Evolutionary conservation across 169 alveolate species (phyloP).

Genomic region (Plasmodium sp.): DNA sequence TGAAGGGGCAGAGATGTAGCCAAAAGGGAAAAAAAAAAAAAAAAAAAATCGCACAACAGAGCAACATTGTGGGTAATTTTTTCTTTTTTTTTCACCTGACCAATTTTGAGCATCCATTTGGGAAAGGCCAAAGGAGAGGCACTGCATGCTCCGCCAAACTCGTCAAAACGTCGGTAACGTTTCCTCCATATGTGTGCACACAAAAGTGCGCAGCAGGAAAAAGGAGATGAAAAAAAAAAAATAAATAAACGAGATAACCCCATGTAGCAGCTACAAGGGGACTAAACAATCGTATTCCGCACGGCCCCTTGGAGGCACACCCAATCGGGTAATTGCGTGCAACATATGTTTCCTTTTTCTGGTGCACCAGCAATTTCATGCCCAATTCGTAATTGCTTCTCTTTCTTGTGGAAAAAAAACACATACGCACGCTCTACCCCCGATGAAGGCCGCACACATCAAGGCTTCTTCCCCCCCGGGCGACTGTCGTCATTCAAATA

Average conservation of each 20-base stretch:
- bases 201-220: not conserved
- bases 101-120: not conserved
- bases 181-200: not conserved
- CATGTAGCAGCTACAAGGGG: not conserved
- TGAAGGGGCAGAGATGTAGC: not conserved
- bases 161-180: not conserved
- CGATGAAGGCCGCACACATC: not conserved
- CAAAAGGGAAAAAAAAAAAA: not conserved
- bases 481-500: conserved; percentile 36
- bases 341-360: not conserved
- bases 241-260: not conserved
- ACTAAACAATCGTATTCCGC: not conserved
- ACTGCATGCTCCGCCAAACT: not conserved
- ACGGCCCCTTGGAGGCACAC: not conserved
- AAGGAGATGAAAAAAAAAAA: not conserved
- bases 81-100: not conserved
- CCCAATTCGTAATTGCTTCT: not conserved
- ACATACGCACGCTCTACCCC: not conserved
- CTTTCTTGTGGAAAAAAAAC: not conserved
- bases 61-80: not conserved
- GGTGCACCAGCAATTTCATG: not conserved
- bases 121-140: not conserved
- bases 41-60: not conserved
- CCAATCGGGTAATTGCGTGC: not conserved
- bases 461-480: not conserved